phyloP scores from a whole-genome alignment of 192 early-diverging fungal species.

The Gryganskiella cystojenkinii region DNA sequence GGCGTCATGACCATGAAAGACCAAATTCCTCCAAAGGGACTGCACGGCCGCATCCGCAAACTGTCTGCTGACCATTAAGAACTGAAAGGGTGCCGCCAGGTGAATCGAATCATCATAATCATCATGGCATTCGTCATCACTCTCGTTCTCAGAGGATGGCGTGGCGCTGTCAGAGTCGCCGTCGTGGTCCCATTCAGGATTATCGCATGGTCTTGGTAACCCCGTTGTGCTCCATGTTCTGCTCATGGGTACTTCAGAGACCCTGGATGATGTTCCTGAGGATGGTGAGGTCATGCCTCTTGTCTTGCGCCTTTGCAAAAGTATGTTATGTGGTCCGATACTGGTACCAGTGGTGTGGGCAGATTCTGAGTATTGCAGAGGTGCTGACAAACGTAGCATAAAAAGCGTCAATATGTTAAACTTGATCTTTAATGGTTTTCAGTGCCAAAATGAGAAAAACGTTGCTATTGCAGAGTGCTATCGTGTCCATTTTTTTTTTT shows the following conservation, averaged over 20 bases:
- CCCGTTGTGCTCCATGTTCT: constrained; percentile 6
- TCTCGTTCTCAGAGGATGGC: too few relatives aligned
- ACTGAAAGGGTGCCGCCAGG: constrained; percentile 24
- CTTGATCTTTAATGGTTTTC: too few relatives aligned
- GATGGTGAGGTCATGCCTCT: not conserved
- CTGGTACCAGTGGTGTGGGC: constrained; percentile 1
- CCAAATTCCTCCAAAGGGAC: constrained; percentile 26
- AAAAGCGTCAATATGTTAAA: too few relatives aligned
- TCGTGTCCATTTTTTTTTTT: too few relatives aligned
- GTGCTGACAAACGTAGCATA: too few relatives aligned
- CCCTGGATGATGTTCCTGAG: not conserved
- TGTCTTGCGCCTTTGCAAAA: constrained; percentile 7
- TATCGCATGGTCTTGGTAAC: too few relatives aligned
- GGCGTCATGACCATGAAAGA: constrained; percentile 45
- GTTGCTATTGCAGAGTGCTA: too few relatives aligned
- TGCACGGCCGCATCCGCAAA: constrained; percentile 42
- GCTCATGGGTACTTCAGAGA: constrained; percentile 5
- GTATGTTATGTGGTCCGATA: not conserved
- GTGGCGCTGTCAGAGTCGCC: not conserved
- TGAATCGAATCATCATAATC: constrained; percentile 26
- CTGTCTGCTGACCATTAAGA: constrained; percentile 34
- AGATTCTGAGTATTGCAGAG: too few relatives aligned
- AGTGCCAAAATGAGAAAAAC: too few relatives aligned
- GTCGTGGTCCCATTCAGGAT: constrained; percentile 11
- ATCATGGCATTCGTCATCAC: constrained; percentile 9